phyloP scores from a whole-genome alignment of 2,329 filamentous ascomycete species.

The Xylariales sp. region DNA sequence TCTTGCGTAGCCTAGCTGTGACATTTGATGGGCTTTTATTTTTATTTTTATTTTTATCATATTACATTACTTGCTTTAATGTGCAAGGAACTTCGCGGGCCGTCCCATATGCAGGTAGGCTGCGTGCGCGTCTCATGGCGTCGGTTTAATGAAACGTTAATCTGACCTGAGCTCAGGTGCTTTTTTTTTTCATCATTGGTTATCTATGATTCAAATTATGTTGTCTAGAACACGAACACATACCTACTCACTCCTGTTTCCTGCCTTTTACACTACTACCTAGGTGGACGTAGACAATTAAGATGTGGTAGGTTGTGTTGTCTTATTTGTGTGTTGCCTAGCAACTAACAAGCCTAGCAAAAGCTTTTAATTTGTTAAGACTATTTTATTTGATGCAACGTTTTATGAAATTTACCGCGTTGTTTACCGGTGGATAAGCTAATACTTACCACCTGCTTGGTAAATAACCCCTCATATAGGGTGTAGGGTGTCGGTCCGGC shows the following conservation, averaged over 20 bases:
- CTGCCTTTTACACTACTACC: no score
- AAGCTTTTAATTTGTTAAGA: no score
- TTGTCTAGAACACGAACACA: not conserved
- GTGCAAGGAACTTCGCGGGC: constrained; percentile 32
- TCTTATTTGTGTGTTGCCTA: constrained; percentile 29
- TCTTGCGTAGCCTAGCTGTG: no score
- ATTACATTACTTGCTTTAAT: constrained; percentile 1
- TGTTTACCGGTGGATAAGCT: no score
- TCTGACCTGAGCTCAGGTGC: not conserved
- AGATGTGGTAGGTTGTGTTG: constrained; percentile 2
- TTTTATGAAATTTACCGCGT: no score
- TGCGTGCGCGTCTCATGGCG: constrained; percentile 10
- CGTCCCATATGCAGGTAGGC: constrained; percentile 34
- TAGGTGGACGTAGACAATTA: no score
- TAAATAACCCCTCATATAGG: no score
- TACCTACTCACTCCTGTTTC: no score
- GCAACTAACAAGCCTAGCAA: constrained; percentile 23
- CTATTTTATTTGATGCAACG: no score
- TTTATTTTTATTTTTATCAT: no score
- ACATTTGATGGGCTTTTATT: no score
- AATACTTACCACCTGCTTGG: no score
- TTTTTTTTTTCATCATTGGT: not conserved
- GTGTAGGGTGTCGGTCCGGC: constrained; percentile 4
- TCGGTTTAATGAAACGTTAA: constrained; percentile 25
- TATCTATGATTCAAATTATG: not conserved